Conservation (phyloP, 2,329 filamentous ascomycete species). For the Penicillium janthinellum region DNA sequence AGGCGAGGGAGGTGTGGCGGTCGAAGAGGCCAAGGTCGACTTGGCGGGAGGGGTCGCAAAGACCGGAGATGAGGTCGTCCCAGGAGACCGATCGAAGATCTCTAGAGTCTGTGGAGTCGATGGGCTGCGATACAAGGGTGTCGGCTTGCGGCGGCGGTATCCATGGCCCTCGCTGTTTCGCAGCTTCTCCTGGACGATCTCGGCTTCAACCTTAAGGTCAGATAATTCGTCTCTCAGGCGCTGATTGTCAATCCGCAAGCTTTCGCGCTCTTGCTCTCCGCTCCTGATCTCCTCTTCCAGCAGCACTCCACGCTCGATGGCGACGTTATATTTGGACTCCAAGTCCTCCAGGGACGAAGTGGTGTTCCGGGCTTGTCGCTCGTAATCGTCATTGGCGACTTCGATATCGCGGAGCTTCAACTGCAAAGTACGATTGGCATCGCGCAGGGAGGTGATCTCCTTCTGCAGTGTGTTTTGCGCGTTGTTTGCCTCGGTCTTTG, state of each 20-base stretch:
- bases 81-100: conserved; percentile 74
- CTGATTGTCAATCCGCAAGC: conserved; percentile 85
- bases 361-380: conserved; percentile 92
- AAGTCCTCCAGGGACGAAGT: conserved; percentile 94
- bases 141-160: conserved; percentile 55
- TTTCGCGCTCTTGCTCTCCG: conserved; percentile 89
- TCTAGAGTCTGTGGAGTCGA: conserved; percentile 63
- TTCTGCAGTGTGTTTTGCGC: conserved; percentile 89
- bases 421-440: conserved; percentile 78
- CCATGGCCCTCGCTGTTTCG: conserved; percentile 65
- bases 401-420: conserved; percentile 90
- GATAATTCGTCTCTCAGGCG: conserved; percentile 86
- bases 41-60: conserved; percentile 83
- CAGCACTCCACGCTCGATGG: conserved; percentile 88
- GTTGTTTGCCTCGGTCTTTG: conserved; percentile 81
- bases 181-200: conserved; percentile 92
- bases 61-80: conserved; percentile 85
- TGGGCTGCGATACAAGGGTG: conserved; percentile 52
- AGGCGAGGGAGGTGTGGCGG: conserved; percentile 86
- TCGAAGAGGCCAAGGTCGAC: conserved; percentile 62
- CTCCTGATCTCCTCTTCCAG: conserved; percentile 92
- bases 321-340: conserved; percentile 94
- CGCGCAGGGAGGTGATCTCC: conserved; percentile 89
- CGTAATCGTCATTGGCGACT: conserved; percentile 97
- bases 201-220: conserved; percentile 90